phyloP scores from a whole-genome alignment of 2,329 filamentous ascomycete genomes.

The Paecilomyces niveus region DNA sequence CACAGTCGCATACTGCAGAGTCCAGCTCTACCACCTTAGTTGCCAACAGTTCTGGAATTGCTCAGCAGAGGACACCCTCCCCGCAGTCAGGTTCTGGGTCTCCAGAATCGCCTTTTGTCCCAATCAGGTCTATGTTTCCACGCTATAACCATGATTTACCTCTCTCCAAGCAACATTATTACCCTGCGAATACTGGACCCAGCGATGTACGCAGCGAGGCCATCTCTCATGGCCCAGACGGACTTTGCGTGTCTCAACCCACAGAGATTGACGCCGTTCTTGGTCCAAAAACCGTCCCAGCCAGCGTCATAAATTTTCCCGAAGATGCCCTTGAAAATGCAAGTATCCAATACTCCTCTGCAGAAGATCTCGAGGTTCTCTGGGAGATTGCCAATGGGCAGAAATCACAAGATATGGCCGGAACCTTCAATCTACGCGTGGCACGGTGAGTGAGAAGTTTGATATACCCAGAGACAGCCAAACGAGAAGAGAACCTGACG shows the following conservation, averaged over 20 bases:
- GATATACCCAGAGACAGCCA: slow-evolving; percentile 1
- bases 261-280: slow-evolving; percentile 29
- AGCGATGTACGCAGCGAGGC: slow-evolving; percentile 7
- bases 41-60: slow-evolving; percentile 6
- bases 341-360: slow-evolving; percentile 30
- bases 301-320: slow-evolving; percentile 36
- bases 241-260: slow-evolving; percentile 22
- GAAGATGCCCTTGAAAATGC: slow-evolving; percentile 26
- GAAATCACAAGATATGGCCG: slow-evolving; percentile 21
- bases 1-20: background rate
- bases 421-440: slow-evolving; percentile 33
- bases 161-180: slow-evolving; percentile 30
- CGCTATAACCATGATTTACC: slow-evolving; percentile 33
- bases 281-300: slow-evolving; percentile 35
- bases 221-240: slow-evolving; percentile 16
- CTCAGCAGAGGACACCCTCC: background rate
- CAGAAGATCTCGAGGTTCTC: slow-evolving; percentile 31
- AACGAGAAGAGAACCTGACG: slow-evolving; percentile 9
- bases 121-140: slow-evolving; percentile 41
- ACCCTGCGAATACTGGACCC: slow-evolving; percentile 16
- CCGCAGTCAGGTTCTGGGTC: slow-evolving; percentile 5
- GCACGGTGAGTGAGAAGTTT: slow-evolving; percentile 25
- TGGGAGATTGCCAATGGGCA: slow-evolving; percentile 43
- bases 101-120: slow-evolving; percentile 23
- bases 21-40: background rate